Percentiles rank a stretch among this genome's conserved stretches.
These are phyloP conservation scores for Artemisia annua DNA, from an alignment of 129 eudicot genomes.

Conservation along the genomic window DNA sequence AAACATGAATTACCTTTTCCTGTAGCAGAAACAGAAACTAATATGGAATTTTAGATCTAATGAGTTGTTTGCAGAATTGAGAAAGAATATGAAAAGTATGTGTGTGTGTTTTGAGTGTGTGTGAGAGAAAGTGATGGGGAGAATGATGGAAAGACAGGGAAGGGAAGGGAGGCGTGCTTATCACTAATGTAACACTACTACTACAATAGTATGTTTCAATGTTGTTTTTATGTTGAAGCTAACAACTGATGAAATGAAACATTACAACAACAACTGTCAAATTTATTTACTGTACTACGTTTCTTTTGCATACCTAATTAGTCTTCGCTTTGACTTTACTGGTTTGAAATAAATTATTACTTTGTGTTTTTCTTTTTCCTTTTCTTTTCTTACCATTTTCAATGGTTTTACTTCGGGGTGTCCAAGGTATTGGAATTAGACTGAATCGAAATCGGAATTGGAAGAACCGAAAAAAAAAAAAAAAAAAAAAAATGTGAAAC, in stretches of 20 bases:
- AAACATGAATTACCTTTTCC: too few species aligned
- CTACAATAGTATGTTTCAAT: conserved; percentile 22
- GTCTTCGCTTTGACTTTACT: not conserved
- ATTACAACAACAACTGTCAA: conserved; percentile 31
- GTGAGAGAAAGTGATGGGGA: conserved; percentile 47
- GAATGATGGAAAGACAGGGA: conserved; percentile 77
- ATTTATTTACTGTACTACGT: conserved; percentile 24
- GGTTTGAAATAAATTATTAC: not conserved
- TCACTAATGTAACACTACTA: conserved; percentile 80
- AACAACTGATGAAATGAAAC: conserved; percentile 32
- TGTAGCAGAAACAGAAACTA: too few species aligned
- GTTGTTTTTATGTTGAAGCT: conserved; percentile 24
- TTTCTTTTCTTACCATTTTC: too few species aligned
- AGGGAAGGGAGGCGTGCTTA: conserved; percentile 55
- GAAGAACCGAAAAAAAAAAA: too few species aligned
- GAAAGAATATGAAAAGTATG: conserved; percentile 14
- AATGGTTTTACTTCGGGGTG: too few species aligned
- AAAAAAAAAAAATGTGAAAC: too few species aligned
- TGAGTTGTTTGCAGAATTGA: conserved; percentile 5
- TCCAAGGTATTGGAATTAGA: too few species aligned
- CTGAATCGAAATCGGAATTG: too few species aligned
- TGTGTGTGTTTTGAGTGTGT: not conserved
- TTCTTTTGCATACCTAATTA: not conserved
- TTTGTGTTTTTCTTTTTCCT: too few species aligned
- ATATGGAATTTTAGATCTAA: too few species aligned